Evolutionary conservation across 331 rosid species (phyloP).

Genomic region (Ulmus americana): DNA sequence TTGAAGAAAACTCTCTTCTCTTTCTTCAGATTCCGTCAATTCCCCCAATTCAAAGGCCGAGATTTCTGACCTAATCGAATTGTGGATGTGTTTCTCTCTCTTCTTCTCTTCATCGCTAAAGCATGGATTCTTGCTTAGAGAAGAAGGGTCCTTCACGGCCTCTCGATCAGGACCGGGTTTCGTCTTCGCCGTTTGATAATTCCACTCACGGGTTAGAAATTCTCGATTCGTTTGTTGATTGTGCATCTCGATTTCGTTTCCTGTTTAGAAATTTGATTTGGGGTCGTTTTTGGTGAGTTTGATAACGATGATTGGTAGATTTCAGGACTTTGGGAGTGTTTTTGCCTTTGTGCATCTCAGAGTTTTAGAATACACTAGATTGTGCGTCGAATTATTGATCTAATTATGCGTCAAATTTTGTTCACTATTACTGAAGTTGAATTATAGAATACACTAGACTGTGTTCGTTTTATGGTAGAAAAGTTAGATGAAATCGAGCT

Average conservation of each 20-base stretch:
- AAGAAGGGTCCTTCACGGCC: constrained; percentile 40
- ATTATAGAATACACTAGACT: constrained; percentile 11
- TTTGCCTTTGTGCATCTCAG: no score
- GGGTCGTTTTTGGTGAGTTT: neutral
- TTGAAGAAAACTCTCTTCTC: constrained; percentile 7
- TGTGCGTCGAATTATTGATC: no score
- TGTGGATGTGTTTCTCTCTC: constrained; percentile 16
- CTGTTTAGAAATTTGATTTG: constrained; percentile 3
- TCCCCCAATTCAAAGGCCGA: neutral
- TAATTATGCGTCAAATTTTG: neutral
- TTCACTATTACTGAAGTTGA: constrained; percentile 16
- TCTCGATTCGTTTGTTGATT: constrained; percentile 5
- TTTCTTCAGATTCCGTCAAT: constrained; percentile 9
- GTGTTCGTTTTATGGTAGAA: neutral
- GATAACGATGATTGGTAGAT: neutral
- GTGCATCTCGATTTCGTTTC: neutral
- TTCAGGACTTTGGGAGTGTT: no score
- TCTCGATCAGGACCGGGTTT: constrained; percentile 32
- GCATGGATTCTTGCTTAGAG: constrained; percentile 26
- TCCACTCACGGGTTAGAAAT: constrained; percentile 38
- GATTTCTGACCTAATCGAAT: constrained; percentile 10
- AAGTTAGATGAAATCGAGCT: neutral
- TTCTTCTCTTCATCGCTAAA: constrained; percentile 22
- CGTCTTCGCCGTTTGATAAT: constrained; percentile 29
- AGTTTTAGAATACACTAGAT: no score